Conservation (phyloP, 768 basidiomycete species). For the Udeniomyces megalosporus region DNA sequence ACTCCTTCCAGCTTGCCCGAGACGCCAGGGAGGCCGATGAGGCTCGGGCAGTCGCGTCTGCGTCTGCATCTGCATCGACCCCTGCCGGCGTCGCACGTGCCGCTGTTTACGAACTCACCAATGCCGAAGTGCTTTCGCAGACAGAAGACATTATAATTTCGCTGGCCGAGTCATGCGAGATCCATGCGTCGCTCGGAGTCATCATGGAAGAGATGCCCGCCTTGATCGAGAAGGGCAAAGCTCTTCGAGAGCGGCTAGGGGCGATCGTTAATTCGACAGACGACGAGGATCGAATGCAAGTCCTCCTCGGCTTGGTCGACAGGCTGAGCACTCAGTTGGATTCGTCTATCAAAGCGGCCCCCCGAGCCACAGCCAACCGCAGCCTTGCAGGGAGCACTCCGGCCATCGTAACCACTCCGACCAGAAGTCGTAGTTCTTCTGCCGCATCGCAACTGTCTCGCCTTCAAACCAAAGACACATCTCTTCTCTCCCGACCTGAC, state of each 20-base stretch:
- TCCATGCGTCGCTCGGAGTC: conserved; percentile 2
- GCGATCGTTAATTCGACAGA: conserved; percentile 32
- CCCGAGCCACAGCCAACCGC: background rate
- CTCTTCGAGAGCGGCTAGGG: conserved; percentile 39
- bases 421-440: conserved; percentile 2
- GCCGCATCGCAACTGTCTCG: conserved; percentile 15
- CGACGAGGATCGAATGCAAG: conserved; percentile 36
- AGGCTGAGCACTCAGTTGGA: conserved; percentile 44
- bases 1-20: conserved; percentile 21
- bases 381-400: background rate
- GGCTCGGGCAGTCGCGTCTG: conserved; percentile 23
- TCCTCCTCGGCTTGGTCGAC: conserved; percentile 58
- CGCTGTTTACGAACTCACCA: conserved; percentile 27
- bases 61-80: conserved; percentile 20
- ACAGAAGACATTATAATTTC: conserved; percentile 20
- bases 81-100: conserved; percentile 23
- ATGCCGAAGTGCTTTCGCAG: conserved; percentile 21
- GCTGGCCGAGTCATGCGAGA: conserved; percentile 9
- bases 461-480: conserved; percentile 3
- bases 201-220: conserved; percentile 18
- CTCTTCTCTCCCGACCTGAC: background rate
- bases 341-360: conserved; percentile 25
- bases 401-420: background rate
- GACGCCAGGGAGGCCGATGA: conserved; percentile 30
- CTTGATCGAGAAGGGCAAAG: conserved; percentile 28